Evolutionary conservation across 495 filamentous ascomycete genomes (phyloP).

Genomic region (Aspergillus wentii): DNA sequence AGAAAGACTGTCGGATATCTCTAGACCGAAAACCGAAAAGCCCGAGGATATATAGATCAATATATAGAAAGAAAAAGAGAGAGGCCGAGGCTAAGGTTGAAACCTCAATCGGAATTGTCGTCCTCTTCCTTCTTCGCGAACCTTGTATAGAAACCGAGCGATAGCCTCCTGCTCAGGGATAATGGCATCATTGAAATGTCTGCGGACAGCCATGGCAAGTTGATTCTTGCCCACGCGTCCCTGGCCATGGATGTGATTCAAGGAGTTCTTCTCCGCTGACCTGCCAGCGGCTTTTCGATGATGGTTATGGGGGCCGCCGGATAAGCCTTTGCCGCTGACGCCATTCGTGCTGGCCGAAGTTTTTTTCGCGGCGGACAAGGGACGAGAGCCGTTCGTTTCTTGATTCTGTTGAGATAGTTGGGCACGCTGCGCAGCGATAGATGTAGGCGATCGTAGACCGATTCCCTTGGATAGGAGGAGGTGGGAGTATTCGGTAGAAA

Average conservation of each 20-base stretch:
- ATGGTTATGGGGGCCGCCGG: conserved; percentile 2
- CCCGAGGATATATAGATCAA: too few species aligned
- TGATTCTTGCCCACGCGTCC: conserved; percentile 70
- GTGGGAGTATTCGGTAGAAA: conserved; percentile 65
- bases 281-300: conserved; percentile 8
- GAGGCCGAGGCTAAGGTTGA: conserved; percentile 26
- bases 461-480: conserved; percentile 68
- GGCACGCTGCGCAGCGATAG: conserved; percentile 38
- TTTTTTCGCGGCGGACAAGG: conserved; percentile 3
- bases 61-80: conserved; percentile 2
- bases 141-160: conserved; percentile 81
- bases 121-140: conserved; percentile 47
- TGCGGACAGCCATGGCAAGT: conserved; percentile 75
- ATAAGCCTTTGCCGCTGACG: conserved; percentile 1
- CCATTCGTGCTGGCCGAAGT: conserved; percentile 9
- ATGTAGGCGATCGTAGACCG: conserved; percentile 50
- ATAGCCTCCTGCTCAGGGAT: conserved; percentile 85
- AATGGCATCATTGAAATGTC: conserved; percentile 84
- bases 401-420: conserved; percentile 14
- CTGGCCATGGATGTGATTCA: conserved; percentile 35
- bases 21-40: conserved; percentile 1
- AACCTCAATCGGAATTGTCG: conserved; percentile 41
- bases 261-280: conserved; percentile 16
- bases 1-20: conserved; percentile 8
- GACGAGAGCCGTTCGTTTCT: conserved; percentile 5